Percentiles rank a stretch among this genome's conserved stretches.
These are phyloP conservation scores for Termitomyces sp. DNA, from an alignment of 768 basidiomycete species.

Conservation along the genomic window DNA sequence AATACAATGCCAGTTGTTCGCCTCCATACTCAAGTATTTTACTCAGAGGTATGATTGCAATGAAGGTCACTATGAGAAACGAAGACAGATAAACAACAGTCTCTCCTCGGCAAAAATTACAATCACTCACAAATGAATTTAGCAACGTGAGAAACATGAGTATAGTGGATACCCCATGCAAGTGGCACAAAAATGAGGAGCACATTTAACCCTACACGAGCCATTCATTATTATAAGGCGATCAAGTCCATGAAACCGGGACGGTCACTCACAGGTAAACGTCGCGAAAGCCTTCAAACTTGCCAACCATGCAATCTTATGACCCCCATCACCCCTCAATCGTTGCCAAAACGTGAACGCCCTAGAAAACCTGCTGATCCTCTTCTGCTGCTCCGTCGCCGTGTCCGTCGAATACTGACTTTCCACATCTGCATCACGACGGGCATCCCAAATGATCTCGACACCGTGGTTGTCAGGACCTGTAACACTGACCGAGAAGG, in stretches of 20 bases:
- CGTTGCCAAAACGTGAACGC: slow-evolving; percentile 20
- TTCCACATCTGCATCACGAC: slow-evolving; percentile 12
- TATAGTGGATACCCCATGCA: slow-evolving; percentile 37
- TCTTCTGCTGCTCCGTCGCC: not conserved
- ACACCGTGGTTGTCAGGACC: slow-evolving; percentile 4
- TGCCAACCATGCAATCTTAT: slow-evolving; percentile 22
- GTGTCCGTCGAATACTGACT: slow-evolving; percentile 15
- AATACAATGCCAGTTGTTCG: slow-evolving; percentile 47
- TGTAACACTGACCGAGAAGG: slow-evolving; percentile 7
- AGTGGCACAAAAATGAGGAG: slow-evolving; percentile 37
- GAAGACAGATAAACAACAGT: not conserved
- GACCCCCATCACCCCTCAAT: slow-evolving; percentile 18
- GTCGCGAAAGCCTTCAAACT: slow-evolving; percentile 30
- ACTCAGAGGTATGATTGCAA: slow-evolving; percentile 47
- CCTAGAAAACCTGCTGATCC: slow-evolving; percentile 5
- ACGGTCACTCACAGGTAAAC: slow-evolving; percentile 29
- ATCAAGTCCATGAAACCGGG: not conserved
- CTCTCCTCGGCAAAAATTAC: not conserved
- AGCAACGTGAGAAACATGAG: slow-evolving; percentile 17
- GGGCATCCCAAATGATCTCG: slow-evolving; percentile 11
- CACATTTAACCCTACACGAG: slow-evolving; percentile 32
- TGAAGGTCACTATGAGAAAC: slow-evolving; percentile 37
- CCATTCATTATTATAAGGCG: not conserved
- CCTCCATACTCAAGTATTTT: slow-evolving; percentile 48
- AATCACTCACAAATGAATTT: slow-evolving; percentile 17